phyloP scores from a whole-genome alignment of 2,329 filamentous ascomycete genomes.

The Aspergillus sp. region DNA sequence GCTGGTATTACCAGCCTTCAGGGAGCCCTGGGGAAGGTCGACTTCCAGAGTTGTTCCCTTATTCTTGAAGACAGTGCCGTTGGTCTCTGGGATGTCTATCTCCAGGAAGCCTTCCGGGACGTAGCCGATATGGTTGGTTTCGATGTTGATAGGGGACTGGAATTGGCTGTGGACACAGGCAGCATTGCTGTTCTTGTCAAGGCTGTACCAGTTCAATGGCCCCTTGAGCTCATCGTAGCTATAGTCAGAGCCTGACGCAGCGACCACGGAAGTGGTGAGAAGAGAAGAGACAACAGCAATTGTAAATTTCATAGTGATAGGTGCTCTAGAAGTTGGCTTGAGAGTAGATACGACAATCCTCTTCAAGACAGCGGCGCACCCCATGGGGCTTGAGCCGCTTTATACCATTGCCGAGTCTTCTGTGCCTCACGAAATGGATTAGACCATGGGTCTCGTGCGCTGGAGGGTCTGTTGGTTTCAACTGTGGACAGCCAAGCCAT shows the following conservation, averaged over 20 bases:
- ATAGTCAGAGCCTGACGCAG: not conserved
- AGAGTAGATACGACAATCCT: not conserved
- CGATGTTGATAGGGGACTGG: constrained; percentile 59
- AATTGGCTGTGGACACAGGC: constrained; percentile 47
- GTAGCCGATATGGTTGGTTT: constrained; percentile 17
- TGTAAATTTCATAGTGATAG: not conserved
- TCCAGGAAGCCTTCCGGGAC: constrained; percentile 15
- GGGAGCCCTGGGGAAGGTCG: constrained; percentile 51
- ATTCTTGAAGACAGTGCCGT: constrained; percentile 42
- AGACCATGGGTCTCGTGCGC: not conserved
- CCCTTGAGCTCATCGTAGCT: constrained; percentile 33
- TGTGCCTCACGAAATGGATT: not conserved
- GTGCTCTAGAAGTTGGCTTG: not conserved
- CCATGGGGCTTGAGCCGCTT: not conserved
- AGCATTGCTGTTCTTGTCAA: constrained; percentile 43
- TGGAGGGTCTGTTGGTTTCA: not conserved
- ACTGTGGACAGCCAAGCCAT: not conserved
- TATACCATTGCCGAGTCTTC: not conserved
- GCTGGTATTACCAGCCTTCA: constrained; percentile 37
- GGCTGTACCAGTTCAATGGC: constrained; percentile 53
- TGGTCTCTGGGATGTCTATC: constrained; percentile 19
- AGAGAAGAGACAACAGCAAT: not conserved
- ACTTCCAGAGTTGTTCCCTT: constrained; percentile 49
- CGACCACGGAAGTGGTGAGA: not conserved
- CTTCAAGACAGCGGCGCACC: no score